Evolutionary conservation across 2,329 filamentous ascomycete genomes (phyloP).

Genomic region (Stagonosporopsis chrysanthemi): DNA sequence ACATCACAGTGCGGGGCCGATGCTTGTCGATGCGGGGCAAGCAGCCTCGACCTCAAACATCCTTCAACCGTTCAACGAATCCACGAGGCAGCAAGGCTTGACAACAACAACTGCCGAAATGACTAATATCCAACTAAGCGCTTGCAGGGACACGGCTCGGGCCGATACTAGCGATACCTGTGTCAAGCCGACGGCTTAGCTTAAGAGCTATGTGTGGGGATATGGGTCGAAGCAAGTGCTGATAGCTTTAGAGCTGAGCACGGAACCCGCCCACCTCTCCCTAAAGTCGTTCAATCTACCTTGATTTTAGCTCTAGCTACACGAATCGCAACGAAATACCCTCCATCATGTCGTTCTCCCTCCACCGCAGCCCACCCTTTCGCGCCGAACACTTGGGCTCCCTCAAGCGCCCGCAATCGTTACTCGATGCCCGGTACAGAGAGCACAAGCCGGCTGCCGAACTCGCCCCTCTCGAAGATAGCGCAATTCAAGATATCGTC

Average conservation of each 20-base stretch:
- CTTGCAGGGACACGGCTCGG: constrained; percentile 2
- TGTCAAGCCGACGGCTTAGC: not conserved
- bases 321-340: not conserved
- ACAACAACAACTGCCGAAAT: constrained; percentile 11
- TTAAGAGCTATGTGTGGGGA: not conserved
- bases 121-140: constrained; percentile 3
- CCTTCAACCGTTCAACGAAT: not conserved
- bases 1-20: constrained; percentile 15
- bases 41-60: not conserved
- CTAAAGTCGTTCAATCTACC: not conserved
- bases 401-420: constrained; percentile 67
- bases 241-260: not conserved
- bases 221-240: not conserved
- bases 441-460: constrained; percentile 64
- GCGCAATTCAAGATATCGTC: constrained; percentile 69
- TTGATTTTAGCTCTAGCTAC: not conserved
- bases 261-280: not conserved
- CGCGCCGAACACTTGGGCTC: constrained; percentile 76
- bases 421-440: constrained; percentile 64
- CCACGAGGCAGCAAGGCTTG: not conserved
- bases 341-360: constrained; percentile 24
- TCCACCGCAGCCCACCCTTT: constrained; percentile 62
- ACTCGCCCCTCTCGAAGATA: constrained; percentile 67
- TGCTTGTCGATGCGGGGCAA: constrained; percentile 6
- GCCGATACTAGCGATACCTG: constrained; percentile 3